These are phyloP conservation scores for Chenopodium berlandieri DNA, from an alignment of 148 eudicot species.

Conservation along the genomic window DNA sequence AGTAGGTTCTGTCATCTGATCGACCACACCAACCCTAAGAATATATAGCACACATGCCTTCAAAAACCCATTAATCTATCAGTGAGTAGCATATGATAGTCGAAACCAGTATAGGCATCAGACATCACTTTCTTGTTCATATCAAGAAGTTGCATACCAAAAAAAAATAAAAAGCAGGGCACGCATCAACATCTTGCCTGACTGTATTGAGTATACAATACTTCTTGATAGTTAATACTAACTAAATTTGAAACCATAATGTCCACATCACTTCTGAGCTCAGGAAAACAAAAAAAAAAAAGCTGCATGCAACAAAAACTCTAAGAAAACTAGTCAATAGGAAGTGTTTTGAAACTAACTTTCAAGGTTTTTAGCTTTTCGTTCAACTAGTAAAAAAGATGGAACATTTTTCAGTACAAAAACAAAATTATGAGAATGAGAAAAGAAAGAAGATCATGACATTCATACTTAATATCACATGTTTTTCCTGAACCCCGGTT, in stretches of 20 bases:
- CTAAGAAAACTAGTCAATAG: not conserved
- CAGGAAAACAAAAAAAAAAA: not conserved
- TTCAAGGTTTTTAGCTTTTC: not conserved
- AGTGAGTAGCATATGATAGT: slow-evolving; percentile 24
- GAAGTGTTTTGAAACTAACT: not conserved
- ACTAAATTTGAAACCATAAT: not conserved
- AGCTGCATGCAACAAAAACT: slow-evolving; percentile 3
- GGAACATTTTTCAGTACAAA: not conserved
- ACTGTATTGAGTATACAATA: too few relatives aligned
- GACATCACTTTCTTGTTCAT: slow-evolving; percentile 6
- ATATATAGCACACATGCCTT: slow-evolving; percentile 97
- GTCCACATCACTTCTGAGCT: not conserved
- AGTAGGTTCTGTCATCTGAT: slow-evolving; percentile 97
- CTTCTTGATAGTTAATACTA: not conserved
- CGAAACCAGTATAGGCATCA: not conserved
- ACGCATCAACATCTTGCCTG: not conserved
- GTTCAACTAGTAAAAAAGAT: not conserved
- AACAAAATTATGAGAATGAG: not conserved
- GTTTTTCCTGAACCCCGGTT: not conserved
- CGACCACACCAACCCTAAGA: slow-evolving; percentile 91
- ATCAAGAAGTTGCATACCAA: not conserved
- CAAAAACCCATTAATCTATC: slow-evolving; percentile 41
- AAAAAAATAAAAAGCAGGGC: not conserved
- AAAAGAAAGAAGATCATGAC: not conserved
- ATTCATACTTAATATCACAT: not conserved